Evolutionary conservation across 1,139 yeast species (phyloP), one percentile per base, ranked within the genome.

Genomic region (Taiozyma sp.): DNA sequence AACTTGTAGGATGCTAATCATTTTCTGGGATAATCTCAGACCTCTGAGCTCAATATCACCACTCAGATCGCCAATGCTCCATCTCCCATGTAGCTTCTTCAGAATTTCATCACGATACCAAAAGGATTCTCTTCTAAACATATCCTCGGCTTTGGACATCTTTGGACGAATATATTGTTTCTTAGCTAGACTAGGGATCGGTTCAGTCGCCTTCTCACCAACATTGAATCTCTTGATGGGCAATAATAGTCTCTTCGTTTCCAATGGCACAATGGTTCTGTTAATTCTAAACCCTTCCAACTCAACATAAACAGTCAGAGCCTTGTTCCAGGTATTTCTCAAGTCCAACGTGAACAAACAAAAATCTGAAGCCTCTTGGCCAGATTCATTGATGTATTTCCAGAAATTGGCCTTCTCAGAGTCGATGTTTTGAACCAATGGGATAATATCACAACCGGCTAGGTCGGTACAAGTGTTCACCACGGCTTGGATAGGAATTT

Each of bases 31-130:
- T 39, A 90, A 69, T 53, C 90, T 72, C 27, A 90, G 73, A 22
- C 82, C 80, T 44, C 96, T 72, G 43, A 89, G 67, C 57, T 87
- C 92, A 44, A 89, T 74, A 10, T 65, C 62, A 1, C 97, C 97
- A 1, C 61, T 49, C 47, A 87, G 65, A 13, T 56, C 57, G 9
- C 63, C 63, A 16, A 75, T 70, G 19, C 59, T 64, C 98, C 98
- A 92, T 2, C 67, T 58, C 2, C 96, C 97, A 4, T 68, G 65
- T 14, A 93, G 61, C 30, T 74, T 72, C 44, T 76, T 75, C 50
- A 93, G 69, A 2, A 93, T 65, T 51, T 76, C 74, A 51, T 86
- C 83, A 51, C 96, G 71, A 52, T 87, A 78, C 99, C 99, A 93
- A 66, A 91, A 93, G 8, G 80, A 70, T 56, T 83, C 83, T 53